Conservation (phyloP, 306 rosid species). For the Benincasa hispida region DNA sequence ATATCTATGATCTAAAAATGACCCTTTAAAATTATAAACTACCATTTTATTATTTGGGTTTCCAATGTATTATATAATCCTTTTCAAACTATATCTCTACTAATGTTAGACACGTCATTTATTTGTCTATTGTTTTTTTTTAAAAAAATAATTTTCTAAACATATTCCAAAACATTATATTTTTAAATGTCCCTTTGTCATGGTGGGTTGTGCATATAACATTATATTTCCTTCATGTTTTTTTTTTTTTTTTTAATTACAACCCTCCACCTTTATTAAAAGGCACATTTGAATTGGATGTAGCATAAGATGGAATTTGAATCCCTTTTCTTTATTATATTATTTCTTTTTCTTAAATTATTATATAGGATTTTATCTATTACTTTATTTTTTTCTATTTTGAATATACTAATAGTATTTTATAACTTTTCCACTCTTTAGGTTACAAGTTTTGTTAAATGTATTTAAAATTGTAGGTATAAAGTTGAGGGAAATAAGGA, state of each 20-base stretch:
- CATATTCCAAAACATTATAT: not conserved
- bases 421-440: too few relatives aligned
- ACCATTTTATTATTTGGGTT: not conserved
- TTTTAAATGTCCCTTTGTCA: not conserved
- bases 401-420: too few relatives aligned
- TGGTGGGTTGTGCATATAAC: not conserved
- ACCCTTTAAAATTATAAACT: too few relatives aligned
- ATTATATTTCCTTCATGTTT: not conserved
- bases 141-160: not conserved
- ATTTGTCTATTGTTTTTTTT: too few relatives aligned
- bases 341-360: too few relatives aligned
- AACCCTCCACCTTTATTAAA: not conserved
- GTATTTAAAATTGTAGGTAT: too few relatives aligned
- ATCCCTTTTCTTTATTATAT: not conserved
- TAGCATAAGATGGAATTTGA: not conserved
- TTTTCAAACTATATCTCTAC: not conserved
- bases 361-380: too few relatives aligned
- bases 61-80: not conserved
- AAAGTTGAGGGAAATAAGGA: too few relatives aligned
- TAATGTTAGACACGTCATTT: not conserved
- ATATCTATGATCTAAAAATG: too few relatives aligned
- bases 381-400: too few relatives aligned
- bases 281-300: not conserved
- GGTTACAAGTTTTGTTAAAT: too few relatives aligned
- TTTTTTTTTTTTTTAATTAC: not conserved